phyloP scores from a whole-genome alignment of 1,284 basidiomycete species.

The Trichosporon sp. region DNA sequence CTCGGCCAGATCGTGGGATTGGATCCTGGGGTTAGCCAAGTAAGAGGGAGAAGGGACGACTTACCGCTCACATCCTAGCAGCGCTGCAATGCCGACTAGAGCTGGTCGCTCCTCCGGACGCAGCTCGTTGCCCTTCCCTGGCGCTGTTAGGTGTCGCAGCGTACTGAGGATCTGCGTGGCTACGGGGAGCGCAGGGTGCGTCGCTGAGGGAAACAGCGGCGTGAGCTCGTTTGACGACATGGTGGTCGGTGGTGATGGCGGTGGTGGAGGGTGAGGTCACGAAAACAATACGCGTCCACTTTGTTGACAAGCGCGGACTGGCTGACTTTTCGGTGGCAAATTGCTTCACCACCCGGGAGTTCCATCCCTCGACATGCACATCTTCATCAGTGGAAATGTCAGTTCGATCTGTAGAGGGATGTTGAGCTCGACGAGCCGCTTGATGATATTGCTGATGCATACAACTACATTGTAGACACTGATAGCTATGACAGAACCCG shows the following conservation, averaged over 20 bases:
- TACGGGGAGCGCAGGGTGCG: constrained; percentile 40
- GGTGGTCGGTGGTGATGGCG: constrained; percentile 2
- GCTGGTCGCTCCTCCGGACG: constrained; percentile 37
- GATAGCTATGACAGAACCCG: background rate
- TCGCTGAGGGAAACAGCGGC: constrained; percentile 39
- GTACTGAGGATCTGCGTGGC: constrained; percentile 37
- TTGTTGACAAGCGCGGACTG: too few species aligned
- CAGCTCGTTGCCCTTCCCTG: constrained; percentile 39
- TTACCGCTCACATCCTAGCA: constrained; percentile 45
- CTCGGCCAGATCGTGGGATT: constrained; percentile 34
- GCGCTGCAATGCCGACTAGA: constrained; percentile 40
- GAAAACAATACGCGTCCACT: background rate
- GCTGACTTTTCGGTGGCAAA: background rate
- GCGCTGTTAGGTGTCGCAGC: constrained; percentile 35
- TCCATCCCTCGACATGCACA: too few species aligned
- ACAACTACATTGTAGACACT: background rate
- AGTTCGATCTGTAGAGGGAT: too few species aligned
- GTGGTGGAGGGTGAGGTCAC: background rate
- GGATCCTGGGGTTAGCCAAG: constrained; percentile 23
- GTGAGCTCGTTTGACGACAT: constrained; percentile 38
- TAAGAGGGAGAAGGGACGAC: constrained; percentile 10
- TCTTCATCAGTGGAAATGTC: too few species aligned
- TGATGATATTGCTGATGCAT: background rate
- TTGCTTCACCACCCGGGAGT: background rate
- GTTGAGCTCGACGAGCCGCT: too few species aligned